These are phyloP conservation scores for Penicillium nordicum DNA, from an alignment of 2,329 filamentous ascomycete species.

Conservation along the genomic window DNA sequence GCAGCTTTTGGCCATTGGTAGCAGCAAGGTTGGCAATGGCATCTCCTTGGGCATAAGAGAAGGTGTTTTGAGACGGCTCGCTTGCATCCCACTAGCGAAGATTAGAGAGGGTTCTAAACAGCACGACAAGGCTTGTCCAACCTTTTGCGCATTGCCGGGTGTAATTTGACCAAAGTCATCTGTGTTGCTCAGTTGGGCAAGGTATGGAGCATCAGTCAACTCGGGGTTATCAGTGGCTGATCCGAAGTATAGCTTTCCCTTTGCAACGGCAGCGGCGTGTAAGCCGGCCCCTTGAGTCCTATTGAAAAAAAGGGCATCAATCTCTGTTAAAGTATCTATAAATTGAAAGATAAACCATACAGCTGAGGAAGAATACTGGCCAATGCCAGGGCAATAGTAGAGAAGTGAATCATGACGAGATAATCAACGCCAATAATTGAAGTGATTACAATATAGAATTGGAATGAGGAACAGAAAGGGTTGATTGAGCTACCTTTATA, in stretches of 20 bases:
- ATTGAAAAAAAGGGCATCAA: neutral
- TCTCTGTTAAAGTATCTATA: neutral
- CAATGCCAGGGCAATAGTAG: slow-evolving; percentile 18
- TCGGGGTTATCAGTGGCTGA: slow-evolving; percentile 59
- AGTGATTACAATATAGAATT: neutral
- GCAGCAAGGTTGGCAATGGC: slow-evolving; percentile 41
- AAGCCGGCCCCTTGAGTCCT: slow-evolving; percentile 26
- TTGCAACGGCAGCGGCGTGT: slow-evolving; percentile 46
- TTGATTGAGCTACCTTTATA: slow-evolving; percentile 6
- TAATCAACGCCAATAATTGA: neutral
- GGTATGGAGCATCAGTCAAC: slow-evolving; percentile 54
- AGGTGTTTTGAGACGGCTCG: slow-evolving; percentile 56
- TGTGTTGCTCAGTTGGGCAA: slow-evolving; percentile 55
- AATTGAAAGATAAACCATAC: slow-evolving; percentile 6
- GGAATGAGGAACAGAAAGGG: neutral
- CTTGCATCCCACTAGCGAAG: slow-evolving; percentile 56
- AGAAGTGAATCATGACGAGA: slow-evolving; percentile 20
- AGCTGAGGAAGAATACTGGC: slow-evolving; percentile 23
- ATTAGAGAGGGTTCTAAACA: neutral
- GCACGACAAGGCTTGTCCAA: slow-evolving; percentile 2
- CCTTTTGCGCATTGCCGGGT: slow-evolving; percentile 60
- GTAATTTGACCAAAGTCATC: slow-evolving; percentile 64
- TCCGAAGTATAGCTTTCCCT: slow-evolving; percentile 55
- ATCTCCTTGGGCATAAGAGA: slow-evolving; percentile 59
- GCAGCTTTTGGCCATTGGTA: slow-evolving; percentile 47